Evolutionary conservation across 2,329 filamentous ascomycete species (phyloP).

Genomic region (Chrysoporthe cubensis): DNA sequence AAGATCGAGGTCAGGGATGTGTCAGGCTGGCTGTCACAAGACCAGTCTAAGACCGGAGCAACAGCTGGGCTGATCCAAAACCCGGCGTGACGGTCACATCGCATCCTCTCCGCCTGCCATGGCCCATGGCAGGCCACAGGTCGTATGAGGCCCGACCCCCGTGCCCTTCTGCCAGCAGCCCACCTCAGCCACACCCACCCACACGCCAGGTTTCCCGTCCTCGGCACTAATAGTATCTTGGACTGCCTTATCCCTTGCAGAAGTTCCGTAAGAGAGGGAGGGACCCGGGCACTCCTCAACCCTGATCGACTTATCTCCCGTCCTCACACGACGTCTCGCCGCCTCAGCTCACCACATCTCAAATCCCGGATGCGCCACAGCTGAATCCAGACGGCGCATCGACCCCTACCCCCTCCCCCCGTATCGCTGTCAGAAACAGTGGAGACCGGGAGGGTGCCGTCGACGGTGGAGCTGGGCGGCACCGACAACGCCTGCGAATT

Average conservation of each 20-base stretch:
- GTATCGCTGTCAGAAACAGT: constrained; percentile 12
- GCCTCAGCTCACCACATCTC: not conserved
- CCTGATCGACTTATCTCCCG: not conserved
- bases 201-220: not conserved
- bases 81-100: not conserved
- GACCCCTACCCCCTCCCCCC: not conserved
- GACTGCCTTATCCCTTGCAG: constrained; percentile 1
- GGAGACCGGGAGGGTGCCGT: constrained; percentile 12
- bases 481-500: constrained; percentile 5
- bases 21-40: no score
- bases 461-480: constrained; percentile 16
- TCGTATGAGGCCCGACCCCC: not conserved
- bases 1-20: no score
- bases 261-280: not conserved
- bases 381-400: not conserved
- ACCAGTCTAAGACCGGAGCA: no score
- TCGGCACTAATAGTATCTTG: not conserved
- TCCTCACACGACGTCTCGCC: not conserved
- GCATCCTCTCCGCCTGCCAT: no score
- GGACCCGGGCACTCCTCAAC: not conserved
- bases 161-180: not conserved
- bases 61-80: not conserved
- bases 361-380: not conserved
- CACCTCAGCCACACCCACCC: constrained; percentile 3
- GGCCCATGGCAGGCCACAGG: not conserved